phyloP scores from a whole-genome alignment of 495 filamentous ascomycete species.

The Melanomma pulvis-pyrius region DNA sequence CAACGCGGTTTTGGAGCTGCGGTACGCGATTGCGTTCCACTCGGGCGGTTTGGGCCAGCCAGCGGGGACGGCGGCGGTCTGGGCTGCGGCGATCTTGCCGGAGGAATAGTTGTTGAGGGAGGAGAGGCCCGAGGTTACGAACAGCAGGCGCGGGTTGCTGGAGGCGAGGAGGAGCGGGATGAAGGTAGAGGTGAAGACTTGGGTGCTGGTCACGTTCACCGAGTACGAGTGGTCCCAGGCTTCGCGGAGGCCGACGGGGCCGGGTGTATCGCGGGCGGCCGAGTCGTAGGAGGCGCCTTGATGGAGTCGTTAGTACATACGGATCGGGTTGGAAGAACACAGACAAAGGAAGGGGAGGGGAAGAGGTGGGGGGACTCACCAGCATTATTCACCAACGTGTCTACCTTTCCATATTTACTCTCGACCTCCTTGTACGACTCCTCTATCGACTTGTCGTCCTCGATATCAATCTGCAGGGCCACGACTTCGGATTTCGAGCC shows the following conservation, averaged over 20 bases:
- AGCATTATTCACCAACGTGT: slow-evolving; percentile 29
- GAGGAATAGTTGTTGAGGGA: slow-evolving; percentile 11
- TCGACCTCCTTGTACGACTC: slow-evolving; percentile 17
- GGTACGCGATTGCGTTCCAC: slow-evolving; percentile 7
- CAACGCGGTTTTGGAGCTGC: slow-evolving; percentile 26
- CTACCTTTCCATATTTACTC: slow-evolving; percentile 16
- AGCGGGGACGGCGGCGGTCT: not conserved
- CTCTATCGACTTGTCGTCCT: slow-evolving; percentile 18
- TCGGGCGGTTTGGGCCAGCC: slow-evolving; percentile 25
- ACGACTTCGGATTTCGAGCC: slow-evolving; percentile 19
- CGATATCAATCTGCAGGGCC: slow-evolving; percentile 28
- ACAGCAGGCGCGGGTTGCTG: slow-evolving; percentile 23
- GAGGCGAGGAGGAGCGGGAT: slow-evolving; percentile 33
- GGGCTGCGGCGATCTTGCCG: not conserved
- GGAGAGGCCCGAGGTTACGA: slow-evolving; percentile 34
- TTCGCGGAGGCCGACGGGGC: slow-evolving; percentile 23
- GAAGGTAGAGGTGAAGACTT: slow-evolving; percentile 29
- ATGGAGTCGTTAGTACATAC: not conserved
- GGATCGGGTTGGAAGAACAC: not conserved
- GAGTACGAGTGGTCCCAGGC: slow-evolving; percentile 25
- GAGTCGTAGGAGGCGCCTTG: slow-evolving; percentile 8
- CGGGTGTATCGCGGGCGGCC: slow-evolving; percentile 4
- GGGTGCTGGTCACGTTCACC: slow-evolving; percentile 30
- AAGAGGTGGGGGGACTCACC: slow-evolving; percentile 9
- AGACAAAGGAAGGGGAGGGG: slow-evolving; percentile 2